These are phyloP conservation scores for Fusarium algeriense DNA, from an alignment of 2,329 filamentous ascomycete species.

Conservation along the genomic window DNA sequence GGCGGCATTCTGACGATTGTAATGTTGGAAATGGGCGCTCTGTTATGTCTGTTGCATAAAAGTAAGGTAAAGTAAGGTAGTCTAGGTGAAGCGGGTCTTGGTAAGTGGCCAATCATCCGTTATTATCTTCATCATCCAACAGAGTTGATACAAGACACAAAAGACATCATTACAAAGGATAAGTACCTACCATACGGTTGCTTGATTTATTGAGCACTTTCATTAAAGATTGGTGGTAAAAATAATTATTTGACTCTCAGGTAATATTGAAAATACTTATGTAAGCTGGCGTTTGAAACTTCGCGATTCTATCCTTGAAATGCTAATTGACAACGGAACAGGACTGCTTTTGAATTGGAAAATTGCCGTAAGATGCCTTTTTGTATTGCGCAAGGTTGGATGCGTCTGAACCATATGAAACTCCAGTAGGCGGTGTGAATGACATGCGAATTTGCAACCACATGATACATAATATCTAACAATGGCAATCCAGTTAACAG, in stretches of 20 bases:
- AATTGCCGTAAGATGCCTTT: not conserved
- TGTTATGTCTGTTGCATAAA: slow-evolving; percentile 5
- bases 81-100: not conserved
- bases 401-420: slow-evolving; percentile 1
- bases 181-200: not conserved
- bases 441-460: not conserved
- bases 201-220: not conserved
- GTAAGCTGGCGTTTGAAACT: not conserved
- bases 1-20: slow-evolving; percentile 56
- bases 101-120: slow-evolving; percentile 39
- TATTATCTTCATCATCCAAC: not conserved
- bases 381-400: not conserved
- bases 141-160: not conserved
- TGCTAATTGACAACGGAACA: not conserved
- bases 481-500: not conserved
- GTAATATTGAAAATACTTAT: not conserved
- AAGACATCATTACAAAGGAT: not conserved
- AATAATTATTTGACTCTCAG: not conserved
- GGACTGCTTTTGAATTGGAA: not conserved
- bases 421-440: slow-evolving; percentile 31
- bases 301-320: not conserved
- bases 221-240: not conserved
- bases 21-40: not conserved
- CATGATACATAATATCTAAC: slow-evolving; percentile 22
- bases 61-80: not conserved